phyloP scores from a whole-genome alignment of 1,284 basidiomycete species.

The Mixia osmundae region DNA sequence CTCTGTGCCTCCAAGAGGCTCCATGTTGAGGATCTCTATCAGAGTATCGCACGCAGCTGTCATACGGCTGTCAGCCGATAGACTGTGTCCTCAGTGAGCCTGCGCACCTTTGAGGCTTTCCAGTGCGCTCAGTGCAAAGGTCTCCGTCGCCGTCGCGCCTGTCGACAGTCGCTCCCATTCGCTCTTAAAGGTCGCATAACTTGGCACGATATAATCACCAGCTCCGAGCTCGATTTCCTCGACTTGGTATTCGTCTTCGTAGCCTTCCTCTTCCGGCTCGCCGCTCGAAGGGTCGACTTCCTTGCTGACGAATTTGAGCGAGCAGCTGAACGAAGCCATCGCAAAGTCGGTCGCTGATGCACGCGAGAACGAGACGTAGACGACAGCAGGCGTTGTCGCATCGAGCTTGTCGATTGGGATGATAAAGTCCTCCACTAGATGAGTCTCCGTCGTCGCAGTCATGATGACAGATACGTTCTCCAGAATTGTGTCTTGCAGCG shows the following conservation, averaged over 20 bases:
- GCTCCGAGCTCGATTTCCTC: constrained; percentile 86
- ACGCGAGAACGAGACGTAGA: constrained; percentile 88
- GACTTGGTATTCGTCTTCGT: constrained; percentile 93
- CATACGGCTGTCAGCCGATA: constrained; percentile 3
- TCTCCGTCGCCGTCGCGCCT: constrained; percentile 60
- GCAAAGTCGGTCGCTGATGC: constrained; percentile 51
- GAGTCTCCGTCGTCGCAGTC: constrained; percentile 40
- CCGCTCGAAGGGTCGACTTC: constrained; percentile 93
- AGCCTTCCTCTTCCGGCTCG: constrained; percentile 91
- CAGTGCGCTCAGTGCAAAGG: constrained; percentile 76
- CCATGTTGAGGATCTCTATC: constrained; percentile 87
- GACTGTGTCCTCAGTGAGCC: constrained; percentile 6
- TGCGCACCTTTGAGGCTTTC: constrained; percentile 71
- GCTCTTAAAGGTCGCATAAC: constrained; percentile 64
- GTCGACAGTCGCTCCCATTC: constrained; percentile 84
- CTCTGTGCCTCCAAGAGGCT: constrained; percentile 74
- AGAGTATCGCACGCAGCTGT: constrained; percentile 76
- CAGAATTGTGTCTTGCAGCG: constrained; percentile 89
- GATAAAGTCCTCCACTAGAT: constrained; percentile 82
- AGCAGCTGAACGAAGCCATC: constrained; percentile 65
- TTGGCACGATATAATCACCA: constrained; percentile 78
- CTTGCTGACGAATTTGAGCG: constrained; percentile 91
- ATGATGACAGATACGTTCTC: constrained; percentile 92
- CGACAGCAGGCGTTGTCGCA: constrained; percentile 45
- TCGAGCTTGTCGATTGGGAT: constrained; percentile 53